phyloP scores from a whole-genome alignment of 768 basidiomycete genomes.

The Lactarius evosmus region DNA sequence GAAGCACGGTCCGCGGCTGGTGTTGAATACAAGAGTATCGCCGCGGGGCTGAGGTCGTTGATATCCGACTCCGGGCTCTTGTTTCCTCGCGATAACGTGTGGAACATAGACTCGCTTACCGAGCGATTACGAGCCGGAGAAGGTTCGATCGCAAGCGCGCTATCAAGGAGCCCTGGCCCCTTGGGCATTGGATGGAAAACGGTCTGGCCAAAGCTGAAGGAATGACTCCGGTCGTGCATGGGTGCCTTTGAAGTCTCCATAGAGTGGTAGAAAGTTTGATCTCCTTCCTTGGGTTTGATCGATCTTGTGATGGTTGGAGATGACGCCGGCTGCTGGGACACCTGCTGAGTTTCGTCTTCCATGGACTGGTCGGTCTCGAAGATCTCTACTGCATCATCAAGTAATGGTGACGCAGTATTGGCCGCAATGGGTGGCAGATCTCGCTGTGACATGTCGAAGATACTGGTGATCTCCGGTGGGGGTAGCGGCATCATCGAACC shows the following conservation, averaged over 20 bases:
- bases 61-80: slow-evolving; percentile 57
- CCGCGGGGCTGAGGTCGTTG: slow-evolving; percentile 52
- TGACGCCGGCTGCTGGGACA: slow-evolving; percentile 3
- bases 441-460: slow-evolving; percentile 58
- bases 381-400: slow-evolving; percentile 40
- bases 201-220: slow-evolving; percentile 64
- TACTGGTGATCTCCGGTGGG: slow-evolving; percentile 46
- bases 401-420: slow-evolving; percentile 30
- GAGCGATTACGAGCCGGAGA: slow-evolving; percentile 46
- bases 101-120: slow-evolving; percentile 62
- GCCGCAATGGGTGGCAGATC: slow-evolving; percentile 48
- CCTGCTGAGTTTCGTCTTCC: slow-evolving; percentile 25
- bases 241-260: slow-evolving; percentile 33
- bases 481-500: slow-evolving; percentile 41
- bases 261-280: slow-evolving; percentile 20
- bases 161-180: slow-evolving; percentile 2
- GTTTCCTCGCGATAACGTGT: slow-evolving; percentile 47
- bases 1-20: slow-evolving; percentile 25
- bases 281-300: slow-evolving; percentile 7
- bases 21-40: slow-evolving; percentile 45
- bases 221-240: slow-evolving; percentile 54
- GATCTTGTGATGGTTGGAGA: slow-evolving; percentile 16
- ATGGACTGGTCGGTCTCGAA: slow-evolving; percentile 33
- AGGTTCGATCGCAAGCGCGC: slow-evolving; percentile 7
- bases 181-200: slow-evolving; percentile 52